These are phyloP conservation scores for Colletotrichum cuscutae DNA, from an alignment of 2,329 filamentous ascomycete species.

Conservation along the genomic window DNA sequence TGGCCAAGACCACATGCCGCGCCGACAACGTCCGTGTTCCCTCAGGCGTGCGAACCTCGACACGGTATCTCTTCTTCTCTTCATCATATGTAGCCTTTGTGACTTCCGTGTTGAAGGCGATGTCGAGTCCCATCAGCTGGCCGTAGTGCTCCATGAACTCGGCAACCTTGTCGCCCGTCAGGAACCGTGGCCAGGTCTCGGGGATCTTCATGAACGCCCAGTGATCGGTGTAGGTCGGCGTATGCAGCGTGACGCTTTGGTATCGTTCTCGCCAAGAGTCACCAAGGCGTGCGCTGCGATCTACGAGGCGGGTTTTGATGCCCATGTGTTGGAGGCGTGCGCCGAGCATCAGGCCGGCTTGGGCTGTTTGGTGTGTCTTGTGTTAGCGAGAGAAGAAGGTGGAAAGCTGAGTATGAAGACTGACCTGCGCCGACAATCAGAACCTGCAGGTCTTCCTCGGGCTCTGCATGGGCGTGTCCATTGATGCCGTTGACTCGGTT, in stretches of 20 bases:
- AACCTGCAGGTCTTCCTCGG: slow-evolving; percentile 45
- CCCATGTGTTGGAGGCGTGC: slow-evolving; percentile 42
- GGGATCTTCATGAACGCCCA: slow-evolving; percentile 40
- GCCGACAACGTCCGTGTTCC: slow-evolving; percentile 44
- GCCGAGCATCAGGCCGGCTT: slow-evolving; percentile 53
- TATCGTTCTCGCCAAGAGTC: slow-evolving; percentile 64
- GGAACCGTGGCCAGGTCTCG: slow-evolving; percentile 43
- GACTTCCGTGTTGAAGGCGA: slow-evolving; percentile 53
- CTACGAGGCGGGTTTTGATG: slow-evolving; percentile 50
- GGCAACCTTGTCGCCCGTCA: slow-evolving; percentile 57
- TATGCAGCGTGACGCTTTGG: slow-evolving; percentile 39
- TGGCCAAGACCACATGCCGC: slow-evolving; percentile 59
- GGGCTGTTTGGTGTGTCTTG: slow-evolving; percentile 41
- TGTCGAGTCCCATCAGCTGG: slow-evolving; percentile 58
- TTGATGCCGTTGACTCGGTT: slow-evolving; percentile 36
- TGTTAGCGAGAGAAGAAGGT: neutral
- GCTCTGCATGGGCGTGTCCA: slow-evolving; percentile 41
- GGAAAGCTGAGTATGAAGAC: neutral
- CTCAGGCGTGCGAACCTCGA: slow-evolving; percentile 41
- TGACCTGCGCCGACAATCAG: slow-evolving; percentile 53
- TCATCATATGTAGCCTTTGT: slow-evolving; percentile 51
- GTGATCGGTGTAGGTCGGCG: slow-evolving; percentile 39
- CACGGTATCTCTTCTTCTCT: slow-evolving; percentile 48
- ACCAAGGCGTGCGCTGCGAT: slow-evolving; percentile 55
- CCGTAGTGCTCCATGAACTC: slow-evolving; percentile 61